A percentile compares a stretch with the other conserved stretches of the same genome.
Conservation (phyloP, 495 filamentous ascomycete genomes). For the Aspergillus saccharolyticus region DNA sequence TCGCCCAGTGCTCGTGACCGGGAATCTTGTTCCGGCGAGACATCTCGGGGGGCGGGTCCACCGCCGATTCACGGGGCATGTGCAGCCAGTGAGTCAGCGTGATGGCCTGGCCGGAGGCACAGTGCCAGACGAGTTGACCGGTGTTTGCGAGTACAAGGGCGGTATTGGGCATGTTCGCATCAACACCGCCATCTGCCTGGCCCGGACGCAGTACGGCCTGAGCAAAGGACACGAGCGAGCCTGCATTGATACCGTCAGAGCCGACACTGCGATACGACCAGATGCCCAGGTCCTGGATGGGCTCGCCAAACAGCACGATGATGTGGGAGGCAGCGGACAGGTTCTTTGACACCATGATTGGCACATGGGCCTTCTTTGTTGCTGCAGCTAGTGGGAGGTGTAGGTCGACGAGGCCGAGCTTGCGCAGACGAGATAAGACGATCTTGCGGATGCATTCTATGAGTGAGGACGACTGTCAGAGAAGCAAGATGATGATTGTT, state of each 20-base stretch:
- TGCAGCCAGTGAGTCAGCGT: constrained; percentile 47
- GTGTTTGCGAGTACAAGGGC: constrained; percentile 66
- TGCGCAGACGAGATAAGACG: constrained; percentile 54
- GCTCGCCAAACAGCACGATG: constrained; percentile 70
- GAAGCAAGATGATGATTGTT: not conserved
- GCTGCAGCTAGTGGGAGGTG: constrained; percentile 53
- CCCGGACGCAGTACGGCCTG: constrained; percentile 37
- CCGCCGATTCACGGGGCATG: constrained; percentile 51
- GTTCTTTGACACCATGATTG: constrained; percentile 59
- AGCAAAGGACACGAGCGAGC: constrained; percentile 59
- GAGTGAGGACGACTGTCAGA: not conserved
- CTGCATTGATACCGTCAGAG: constrained; percentile 56
- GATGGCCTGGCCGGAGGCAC: constrained; percentile 49
- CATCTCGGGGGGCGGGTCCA: constrained; percentile 34
- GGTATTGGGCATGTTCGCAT: constrained; percentile 10
- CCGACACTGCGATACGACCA: constrained; percentile 63
- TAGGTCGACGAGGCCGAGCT: constrained; percentile 49
- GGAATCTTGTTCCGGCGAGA: constrained; percentile 51
- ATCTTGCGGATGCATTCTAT: constrained; percentile 59
- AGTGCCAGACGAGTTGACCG: constrained; percentile 66
- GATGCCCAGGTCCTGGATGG: constrained; percentile 65
- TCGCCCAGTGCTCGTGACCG: constrained; percentile 41
- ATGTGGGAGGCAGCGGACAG: constrained; percentile 57
- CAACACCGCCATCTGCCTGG: not conserved
- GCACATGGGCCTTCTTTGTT: constrained; percentile 51